phyloP scores from a whole-genome alignment of 768 basidiomycete species.

The Cytidiella melzeri region DNA sequence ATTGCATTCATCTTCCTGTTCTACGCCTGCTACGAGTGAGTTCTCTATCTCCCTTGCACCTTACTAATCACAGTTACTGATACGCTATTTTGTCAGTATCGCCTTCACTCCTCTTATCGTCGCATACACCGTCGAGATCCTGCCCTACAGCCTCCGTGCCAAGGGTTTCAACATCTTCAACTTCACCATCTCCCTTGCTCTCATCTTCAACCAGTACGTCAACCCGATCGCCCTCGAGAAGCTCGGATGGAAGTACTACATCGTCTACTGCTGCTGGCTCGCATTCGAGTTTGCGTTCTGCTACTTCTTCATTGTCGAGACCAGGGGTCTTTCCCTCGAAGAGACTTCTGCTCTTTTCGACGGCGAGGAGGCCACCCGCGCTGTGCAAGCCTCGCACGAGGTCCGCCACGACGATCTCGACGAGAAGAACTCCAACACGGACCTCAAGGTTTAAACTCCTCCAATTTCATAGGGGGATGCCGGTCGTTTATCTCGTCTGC shows the following conservation, averaged over 20 bases:
- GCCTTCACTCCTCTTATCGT: conserved; percentile 86
- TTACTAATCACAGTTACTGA: not conserved
- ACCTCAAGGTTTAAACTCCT: conserved; percentile 12
- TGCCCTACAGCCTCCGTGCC: conserved; percentile 77
- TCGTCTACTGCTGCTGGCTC: conserved; percentile 71
- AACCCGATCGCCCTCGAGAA: conserved; percentile 70
- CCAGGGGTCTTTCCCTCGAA: conserved; percentile 67
- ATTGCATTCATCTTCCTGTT: conserved; percentile 83
- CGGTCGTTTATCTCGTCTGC: not conserved
- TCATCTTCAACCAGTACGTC: conserved; percentile 88
- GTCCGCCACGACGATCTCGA: conserved; percentile 13
- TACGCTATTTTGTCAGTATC: conserved; percentile 34
- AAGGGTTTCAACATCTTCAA: conserved; percentile 83
- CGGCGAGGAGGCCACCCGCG: conserved; percentile 45
- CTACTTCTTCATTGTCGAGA: conserved; percentile 67
- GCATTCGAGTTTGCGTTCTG: conserved; percentile 57
- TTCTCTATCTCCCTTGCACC: conserved; percentile 4
- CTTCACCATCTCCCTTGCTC: conserved; percentile 68
- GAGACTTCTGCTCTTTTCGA: conserved; percentile 82
- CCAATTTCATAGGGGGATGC: not conserved
- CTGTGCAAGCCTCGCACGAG: conserved; percentile 9
- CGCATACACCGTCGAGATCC: conserved; percentile 83
- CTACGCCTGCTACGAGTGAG: conserved; percentile 71
- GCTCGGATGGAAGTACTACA: conserved; percentile 74
- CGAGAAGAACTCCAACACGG: conserved; percentile 21